Evolutionary conservation across 2,329 filamentous ascomycete genomes (phyloP).

Genomic region (Penicillium hordei): DNA sequence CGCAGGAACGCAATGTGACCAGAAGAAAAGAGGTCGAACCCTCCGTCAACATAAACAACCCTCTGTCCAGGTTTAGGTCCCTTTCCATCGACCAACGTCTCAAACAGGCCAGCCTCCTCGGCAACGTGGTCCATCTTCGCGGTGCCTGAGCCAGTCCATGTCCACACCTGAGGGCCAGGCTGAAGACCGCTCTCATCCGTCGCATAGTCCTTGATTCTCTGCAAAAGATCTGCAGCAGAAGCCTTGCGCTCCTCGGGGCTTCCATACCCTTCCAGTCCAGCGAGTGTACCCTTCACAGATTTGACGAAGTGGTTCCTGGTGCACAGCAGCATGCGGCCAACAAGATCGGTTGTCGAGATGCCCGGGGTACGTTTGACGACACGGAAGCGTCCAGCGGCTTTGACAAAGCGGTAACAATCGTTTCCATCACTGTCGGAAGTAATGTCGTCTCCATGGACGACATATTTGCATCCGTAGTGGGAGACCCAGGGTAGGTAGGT

Average conservation of each 20-base stretch:
- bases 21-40: constrained; percentile 94
- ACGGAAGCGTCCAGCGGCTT: constrained; percentile 89
- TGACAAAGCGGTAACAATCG: constrained; percentile 98
- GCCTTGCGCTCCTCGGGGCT: constrained; percentile 64
- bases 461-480: constrained; percentile 92
- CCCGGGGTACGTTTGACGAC: constrained; percentile 95
- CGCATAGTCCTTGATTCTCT: constrained; percentile 80
- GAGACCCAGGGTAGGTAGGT: constrained; percentile 91
- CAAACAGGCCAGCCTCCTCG: constrained; percentile 66
- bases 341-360: constrained; percentile 97
- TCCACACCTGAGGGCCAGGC: constrained; percentile 81
- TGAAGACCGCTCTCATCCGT: constrained; percentile 78
- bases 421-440: constrained; percentile 90
- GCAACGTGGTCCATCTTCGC: constrained; percentile 40
- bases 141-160: constrained; percentile 59
- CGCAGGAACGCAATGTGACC: constrained; percentile 95
- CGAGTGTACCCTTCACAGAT: constrained; percentile 67
- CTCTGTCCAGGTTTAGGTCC: constrained; percentile 73
- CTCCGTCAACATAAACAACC: constrained; percentile 92
- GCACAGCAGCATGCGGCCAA: constrained; percentile 94
- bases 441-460: constrained; percentile 96
- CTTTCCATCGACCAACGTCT: constrained; percentile 68
- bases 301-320: constrained; percentile 93
- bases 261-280: constrained; percentile 71
- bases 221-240: constrained; percentile 67